Evolutionary conservation across 2,329 filamentous ascomycete species (phyloP), one percentile per base, ranked within the genome.

Genomic region (Sporothrix mexicana): DNA sequence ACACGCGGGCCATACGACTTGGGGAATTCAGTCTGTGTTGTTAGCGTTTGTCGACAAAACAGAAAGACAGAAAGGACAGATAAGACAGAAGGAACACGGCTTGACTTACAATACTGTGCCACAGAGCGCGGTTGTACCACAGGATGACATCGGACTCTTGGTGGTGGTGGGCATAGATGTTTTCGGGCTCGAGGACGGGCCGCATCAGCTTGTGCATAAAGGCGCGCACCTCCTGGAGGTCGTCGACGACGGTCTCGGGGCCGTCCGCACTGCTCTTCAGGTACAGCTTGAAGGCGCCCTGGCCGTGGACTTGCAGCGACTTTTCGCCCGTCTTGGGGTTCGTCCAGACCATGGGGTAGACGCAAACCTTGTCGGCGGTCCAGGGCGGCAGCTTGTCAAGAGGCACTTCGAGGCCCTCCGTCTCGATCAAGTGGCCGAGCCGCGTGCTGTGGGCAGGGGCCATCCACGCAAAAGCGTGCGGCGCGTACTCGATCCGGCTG

Each of bases 111-210:
- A 82, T 82, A 61, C 80, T 81, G 70, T 82, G 81, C 81, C 81
- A 82, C 12, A 82, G 74, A 0, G 80, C 80, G 12, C 81, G 76
- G 73, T 82, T 82, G 74, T 82, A 82, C 80, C 80, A 82, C 20
- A 82, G 75, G 59, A 81, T 80, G 5, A 82, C 80, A 75, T 82
- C 80, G 75, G 81, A 79, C 71, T 81, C 80, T 41, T 81, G 74
- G 73, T 81, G 80, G 64, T 74, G 75, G 70, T 82, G 80, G 13
- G 80, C 80, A 69, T 81, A 81, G 45, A 81, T 82, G 74, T 81
- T 78, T 71, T 79, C 76, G 51, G 74, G 80, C 72, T 72, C 77
- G 30, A 81, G 74, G 1, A 77, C 78, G 3, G 80, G 81, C 8
- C 79, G 76, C 80, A 82, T 82, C 20, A 82, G 80, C 79, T 78